These are phyloP conservation scores for Xylariaceae sp. DNA, from an alignment of 2,329 filamentous ascomycete genomes.

Conservation along the genomic window DNA sequence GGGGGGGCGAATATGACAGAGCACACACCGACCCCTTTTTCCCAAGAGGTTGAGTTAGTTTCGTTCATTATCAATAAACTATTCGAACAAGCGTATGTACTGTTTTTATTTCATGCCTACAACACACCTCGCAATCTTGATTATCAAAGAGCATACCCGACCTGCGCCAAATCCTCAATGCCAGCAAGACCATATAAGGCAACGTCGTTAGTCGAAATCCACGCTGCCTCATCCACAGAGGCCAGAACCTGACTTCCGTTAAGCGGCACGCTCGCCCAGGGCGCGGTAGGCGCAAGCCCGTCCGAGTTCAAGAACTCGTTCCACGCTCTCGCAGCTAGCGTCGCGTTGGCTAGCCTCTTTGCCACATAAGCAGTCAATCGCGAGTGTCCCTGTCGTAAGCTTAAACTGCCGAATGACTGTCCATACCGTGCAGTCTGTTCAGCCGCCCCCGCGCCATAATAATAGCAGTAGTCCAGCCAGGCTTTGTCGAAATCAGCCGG, in stretches of 20 bases:
- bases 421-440: constrained; percentile 63
- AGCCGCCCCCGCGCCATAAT: constrained; percentile 55
- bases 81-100: too few relatives aligned
- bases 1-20: too few relatives aligned
- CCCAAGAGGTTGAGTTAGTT: too few relatives aligned
- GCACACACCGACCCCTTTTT: too few relatives aligned
- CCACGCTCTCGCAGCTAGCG: constrained; percentile 59
- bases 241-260: constrained; percentile 51
- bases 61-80: too few relatives aligned
- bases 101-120: too few relatives aligned
- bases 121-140: too few relatives aligned
- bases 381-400: constrained; percentile 62
- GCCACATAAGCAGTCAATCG: constrained; percentile 63
- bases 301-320: constrained; percentile 57
- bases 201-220: constrained; percentile 62
- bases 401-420: constrained; percentile 51
- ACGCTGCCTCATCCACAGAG: constrained; percentile 60
- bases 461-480: constrained; percentile 66
- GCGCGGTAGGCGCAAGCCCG: constrained; percentile 47
- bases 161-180: constrained; percentile 59
- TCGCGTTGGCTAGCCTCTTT: constrained; percentile 49
- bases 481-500: constrained; percentile 57
- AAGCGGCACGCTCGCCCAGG: constrained; percentile 48
- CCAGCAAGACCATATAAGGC: constrained; percentile 63
- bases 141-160: constrained; percentile 34